Base-by-base conservation (phyloP, 208 protist genomes). In the Trypanosoma congolense region DNA sequence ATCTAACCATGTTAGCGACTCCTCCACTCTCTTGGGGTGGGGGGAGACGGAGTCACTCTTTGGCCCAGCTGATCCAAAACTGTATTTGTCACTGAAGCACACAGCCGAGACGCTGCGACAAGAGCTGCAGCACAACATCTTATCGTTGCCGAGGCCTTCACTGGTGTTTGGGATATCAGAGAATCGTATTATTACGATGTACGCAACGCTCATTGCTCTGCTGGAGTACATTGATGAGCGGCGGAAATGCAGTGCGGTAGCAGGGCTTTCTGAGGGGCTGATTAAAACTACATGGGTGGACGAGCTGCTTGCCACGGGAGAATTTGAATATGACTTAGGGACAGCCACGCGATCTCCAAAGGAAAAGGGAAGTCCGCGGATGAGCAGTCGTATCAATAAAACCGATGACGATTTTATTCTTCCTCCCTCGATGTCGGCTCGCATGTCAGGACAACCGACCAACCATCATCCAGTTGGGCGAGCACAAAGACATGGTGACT, bases 141-240 rank as follows among this genome's bases (percentile, higher is more conserved):
- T 83, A 1, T 68, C 64, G 1, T 64, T 85, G n/a, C 76, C 75
- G 1, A 61, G 61, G 47, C 69, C 73, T 0, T 75, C 78, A 9
- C 61, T 91, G 26, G 52, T 91, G 3, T 63, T 67, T 40, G 79
- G 83, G 16, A 51, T 87, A 19, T 83, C 83, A 10, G 79, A 91
- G 42, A 78, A 81, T 49, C 79, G 79, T 36, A 65, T 85, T 0
- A 75, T 86, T 33, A 70, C 69, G 2, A 65, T 87, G 65, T 91
- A 87, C 56, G 77, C 83, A n/a, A 66, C 71, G 26, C 67, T 87
- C 25, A 64, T 91, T 19, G 74, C 74, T 5, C 48, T 91, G 24
- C 70, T 91, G 16, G 79, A 91, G 66, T 64, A 70, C 51, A 68
- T 86, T 59, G 58, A 67, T n/a, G 41, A 56, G 18, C 52, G 49